Evolutionary conservation across 768 basidiomycete species (phyloP), one percentile per base, ranked within the genome.

Genomic region (Phanerochaete sordida): DNA sequence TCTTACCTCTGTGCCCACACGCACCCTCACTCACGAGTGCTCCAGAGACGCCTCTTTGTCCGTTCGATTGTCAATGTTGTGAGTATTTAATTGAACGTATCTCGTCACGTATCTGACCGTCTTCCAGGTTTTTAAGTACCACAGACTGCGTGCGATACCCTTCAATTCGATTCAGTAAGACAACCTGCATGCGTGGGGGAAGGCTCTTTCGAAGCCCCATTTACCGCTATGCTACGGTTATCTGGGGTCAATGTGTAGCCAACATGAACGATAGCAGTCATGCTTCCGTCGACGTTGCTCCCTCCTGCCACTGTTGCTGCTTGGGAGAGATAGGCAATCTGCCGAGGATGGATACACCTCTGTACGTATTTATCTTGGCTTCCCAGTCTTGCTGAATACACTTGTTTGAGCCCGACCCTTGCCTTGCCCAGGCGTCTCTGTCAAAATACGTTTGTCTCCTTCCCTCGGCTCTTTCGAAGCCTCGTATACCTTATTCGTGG

Each of bases 61-160:
- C 93, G 6, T 94, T 94, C 69, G 93, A 94, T 70, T 94, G 93
- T 72, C 79, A 90, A 37, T 94, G 93, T 66, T 94, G 93, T 92
- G 67, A 74, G 90, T 77, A 16, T 28, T 26, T 13, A 39, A 11
- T 16, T 27, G 16, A 2, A 28, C 2, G 21, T 26, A 2, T 52
- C 5, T 53, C 60, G 13, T 47, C 1, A 2, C 5, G 27, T 47
- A 12, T 16, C 27, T 48, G 16, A 39, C 31, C 16, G 12, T 27
- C 31, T 27, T 44, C 3, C 47, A 58, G 57, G 57, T 43, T 50
- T 58, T 28, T 58, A 21, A 58, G 3, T 19, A 46, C 9, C 26
- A 7, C 31, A 51, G 49, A 21, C 26, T 28, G n/a, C n/a, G 3
- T 44, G 27, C 1, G 28, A 56, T 35, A 57, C 30, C 23, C 33